These are phyloP conservation scores for Ustulina deusta DNA, from an alignment of 2,329 filamentous ascomycete genomes.

Conservation along the genomic window DNA sequence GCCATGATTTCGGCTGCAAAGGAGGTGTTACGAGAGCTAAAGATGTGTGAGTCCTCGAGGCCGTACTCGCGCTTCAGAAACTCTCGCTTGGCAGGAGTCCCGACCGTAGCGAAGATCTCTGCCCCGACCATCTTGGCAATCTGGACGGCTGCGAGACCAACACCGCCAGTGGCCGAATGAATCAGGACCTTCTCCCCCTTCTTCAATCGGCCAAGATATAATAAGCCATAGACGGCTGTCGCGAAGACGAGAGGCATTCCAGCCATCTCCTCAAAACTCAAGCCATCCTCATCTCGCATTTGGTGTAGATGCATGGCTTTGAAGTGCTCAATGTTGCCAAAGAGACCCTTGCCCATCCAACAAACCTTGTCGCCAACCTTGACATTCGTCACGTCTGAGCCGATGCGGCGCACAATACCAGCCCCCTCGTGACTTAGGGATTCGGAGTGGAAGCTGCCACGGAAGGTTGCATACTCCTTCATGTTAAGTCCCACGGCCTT, in stretches of 20 bases:
- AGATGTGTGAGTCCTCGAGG: slow-evolving; percentile 53
- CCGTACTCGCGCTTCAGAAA: slow-evolving; percentile 52
- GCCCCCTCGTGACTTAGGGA: slow-evolving; percentile 39
- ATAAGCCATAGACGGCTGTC: slow-evolving; percentile 59
- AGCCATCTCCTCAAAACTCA: slow-evolving; percentile 36
- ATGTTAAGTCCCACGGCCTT: slow-evolving; percentile 36
- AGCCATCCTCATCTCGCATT: slow-evolving; percentile 39
- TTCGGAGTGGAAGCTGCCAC: slow-evolving; percentile 30
- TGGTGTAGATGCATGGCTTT: slow-evolving; percentile 53
- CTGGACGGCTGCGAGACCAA: slow-evolving; percentile 59
- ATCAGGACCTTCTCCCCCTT: slow-evolving; percentile 55
- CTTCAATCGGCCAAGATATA: slow-evolving; percentile 48
- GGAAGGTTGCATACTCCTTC: slow-evolving; percentile 30
- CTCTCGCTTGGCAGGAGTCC: slow-evolving; percentile 52
- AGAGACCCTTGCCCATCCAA: slow-evolving; percentile 53
- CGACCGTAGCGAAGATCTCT: slow-evolving; percentile 59
- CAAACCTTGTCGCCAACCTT: slow-evolving; percentile 44
- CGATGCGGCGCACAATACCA: slow-evolving; percentile 38
- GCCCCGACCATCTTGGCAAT: slow-evolving; percentile 55
- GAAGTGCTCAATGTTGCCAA: slow-evolving; percentile 53
- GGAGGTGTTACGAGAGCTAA: slow-evolving; percentile 54
- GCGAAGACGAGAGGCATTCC: slow-evolving; percentile 54
- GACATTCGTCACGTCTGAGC: slow-evolving; percentile 34
- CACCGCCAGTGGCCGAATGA: slow-evolving; percentile 58
- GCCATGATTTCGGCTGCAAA: slow-evolving; percentile 52